These are phyloP conservation scores for Magnolia sinica DNA, from an alignment of 164 flowering plant genomes.

Conservation along the genomic window DNA sequence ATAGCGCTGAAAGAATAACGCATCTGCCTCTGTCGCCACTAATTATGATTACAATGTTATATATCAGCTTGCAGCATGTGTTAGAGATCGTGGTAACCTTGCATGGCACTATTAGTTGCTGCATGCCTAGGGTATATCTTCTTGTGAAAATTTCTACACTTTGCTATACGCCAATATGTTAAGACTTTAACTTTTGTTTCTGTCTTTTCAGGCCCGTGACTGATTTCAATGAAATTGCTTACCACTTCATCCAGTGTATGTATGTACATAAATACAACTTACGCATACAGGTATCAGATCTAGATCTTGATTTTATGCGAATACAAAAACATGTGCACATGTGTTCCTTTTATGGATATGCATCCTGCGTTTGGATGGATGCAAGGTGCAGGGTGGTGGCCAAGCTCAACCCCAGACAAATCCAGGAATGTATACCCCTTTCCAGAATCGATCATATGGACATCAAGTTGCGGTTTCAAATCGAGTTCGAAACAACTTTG, in stretches of 20 bases:
- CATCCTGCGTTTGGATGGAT: conserved; percentile 4
- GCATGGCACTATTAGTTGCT: too few relatives aligned
- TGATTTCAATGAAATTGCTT: conserved; percentile 71
- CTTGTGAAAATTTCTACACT: background rate
- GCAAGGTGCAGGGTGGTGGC: conserved; percentile 29
- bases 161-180: background rate
- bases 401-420: conserved; percentile 35
- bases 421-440: conserved; percentile 25
- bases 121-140: too few relatives aligned
- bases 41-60: too few relatives aligned
- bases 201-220: conserved; percentile 64
- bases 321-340: too few relatives aligned
- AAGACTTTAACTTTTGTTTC: background rate
- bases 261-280: conserved; percentile 58
- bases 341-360: background rate
- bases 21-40: too few relatives aligned
- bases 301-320: too few relatives aligned
- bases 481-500: conserved; percentile 31
- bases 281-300: conserved; percentile 39
- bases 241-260: conserved; percentile 76
- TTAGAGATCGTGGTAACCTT: too few relatives aligned
- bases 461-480: conserved; percentile 38
- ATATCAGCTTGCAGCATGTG: too few relatives aligned
- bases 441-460: conserved; percentile 21
- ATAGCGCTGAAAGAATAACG: too few relatives aligned